Conservation (phyloP, 2,329 filamentous ascomycete species). For the Clarireedia sp. region DNA sequence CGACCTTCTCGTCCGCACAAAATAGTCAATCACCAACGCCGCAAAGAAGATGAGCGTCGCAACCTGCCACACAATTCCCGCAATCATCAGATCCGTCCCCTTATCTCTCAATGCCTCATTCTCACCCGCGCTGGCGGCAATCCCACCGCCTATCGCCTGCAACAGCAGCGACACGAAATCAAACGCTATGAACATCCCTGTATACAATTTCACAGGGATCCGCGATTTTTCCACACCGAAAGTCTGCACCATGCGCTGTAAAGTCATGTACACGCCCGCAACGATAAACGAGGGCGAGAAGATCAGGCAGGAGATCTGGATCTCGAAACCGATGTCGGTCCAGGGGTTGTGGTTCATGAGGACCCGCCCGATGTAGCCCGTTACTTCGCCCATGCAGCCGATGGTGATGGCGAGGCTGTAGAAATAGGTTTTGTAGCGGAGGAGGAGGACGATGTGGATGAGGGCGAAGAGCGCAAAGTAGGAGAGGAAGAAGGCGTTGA, state of each 20-base stretch:
- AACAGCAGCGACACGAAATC: conserved; percentile 50
- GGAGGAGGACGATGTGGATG: conserved; percentile 35
- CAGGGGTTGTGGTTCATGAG: conserved; percentile 45
- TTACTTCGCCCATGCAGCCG: conserved; percentile 45
- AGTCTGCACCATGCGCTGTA: conserved; percentile 28
- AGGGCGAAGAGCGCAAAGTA: conserved; percentile 39
- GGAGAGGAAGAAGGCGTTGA: conserved; percentile 46
- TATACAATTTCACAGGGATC: conserved; percentile 37
- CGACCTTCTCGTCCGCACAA: conserved; percentile 28
- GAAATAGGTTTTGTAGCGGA: conserved; percentile 45
- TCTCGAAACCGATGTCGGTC: conserved; percentile 35
- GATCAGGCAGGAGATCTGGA: conserved; percentile 37
- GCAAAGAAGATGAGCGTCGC: conserved; percentile 33
- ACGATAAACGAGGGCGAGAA: conserved; percentile 43
- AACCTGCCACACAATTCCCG: conserved; percentile 34
- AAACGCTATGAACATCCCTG: conserved; percentile 49
- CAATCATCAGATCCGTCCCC: conserved; percentile 31
- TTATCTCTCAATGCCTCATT: conserved; percentile 7
- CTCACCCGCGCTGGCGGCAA: conserved; percentile 32
- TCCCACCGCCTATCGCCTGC: conserved; percentile 49
- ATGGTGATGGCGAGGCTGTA: conserved; percentile 37
- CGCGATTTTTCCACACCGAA: conserved; percentile 14
- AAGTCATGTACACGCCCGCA: conserved; percentile 53
- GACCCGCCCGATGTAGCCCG: conserved; percentile 49
- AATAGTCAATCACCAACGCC: conserved; percentile 41